Evolutionary conservation across 2,329 filamentous ascomycete genomes (phyloP).

Genomic region (Erysiphe pulchra): DNA sequence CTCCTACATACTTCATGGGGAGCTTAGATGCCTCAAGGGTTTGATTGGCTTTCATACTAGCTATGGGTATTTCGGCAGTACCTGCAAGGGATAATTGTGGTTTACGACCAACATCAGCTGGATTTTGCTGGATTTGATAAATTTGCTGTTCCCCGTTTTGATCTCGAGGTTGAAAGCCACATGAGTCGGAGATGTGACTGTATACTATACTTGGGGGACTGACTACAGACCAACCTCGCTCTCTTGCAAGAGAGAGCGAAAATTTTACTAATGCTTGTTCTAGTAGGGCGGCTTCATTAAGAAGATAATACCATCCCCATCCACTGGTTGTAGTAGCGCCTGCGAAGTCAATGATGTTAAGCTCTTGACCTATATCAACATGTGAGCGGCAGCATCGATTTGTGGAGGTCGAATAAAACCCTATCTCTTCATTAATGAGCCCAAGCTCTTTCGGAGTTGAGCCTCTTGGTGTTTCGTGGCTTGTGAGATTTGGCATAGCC

Average conservation of each 20-base stretch:
- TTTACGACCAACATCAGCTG: constrained; percentile 33
- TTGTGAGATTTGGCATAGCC: constrained; percentile 69
- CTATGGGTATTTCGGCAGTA: constrained; percentile 85
- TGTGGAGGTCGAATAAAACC: constrained; percentile 14
- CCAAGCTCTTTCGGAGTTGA: constrained; percentile 36
- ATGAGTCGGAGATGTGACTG: constrained; percentile 67
- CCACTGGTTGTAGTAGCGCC: constrained; percentile 59
- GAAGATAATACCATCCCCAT: constrained; percentile 94
- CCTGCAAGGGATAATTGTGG: constrained; percentile 56
- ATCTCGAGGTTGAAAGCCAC: constrained; percentile 85
- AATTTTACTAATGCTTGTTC: constrained; percentile 86
- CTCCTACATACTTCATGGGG: constrained; percentile 56
- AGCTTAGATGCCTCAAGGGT: constrained; percentile 38
- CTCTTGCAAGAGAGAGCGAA: constrained; percentile 46
- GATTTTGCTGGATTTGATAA: constrained; percentile 47
- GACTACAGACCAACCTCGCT: constrained; percentile 53
- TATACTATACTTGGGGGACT: constrained; percentile 81
- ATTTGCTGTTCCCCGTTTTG: constrained; percentile 78
- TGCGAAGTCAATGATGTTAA: constrained; percentile 80
- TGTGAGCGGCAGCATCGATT: constrained; percentile 38
- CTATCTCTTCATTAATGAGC: constrained; percentile 53
- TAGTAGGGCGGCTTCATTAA: constrained; percentile 77
- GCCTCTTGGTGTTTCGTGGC: constrained; percentile 46
- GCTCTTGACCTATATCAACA: constrained; percentile 59
- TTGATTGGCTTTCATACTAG: constrained; percentile 61